Base-by-base conservation (phyloP, 352 stramenopile species). In the Phytophthora ramorum region DNA sequence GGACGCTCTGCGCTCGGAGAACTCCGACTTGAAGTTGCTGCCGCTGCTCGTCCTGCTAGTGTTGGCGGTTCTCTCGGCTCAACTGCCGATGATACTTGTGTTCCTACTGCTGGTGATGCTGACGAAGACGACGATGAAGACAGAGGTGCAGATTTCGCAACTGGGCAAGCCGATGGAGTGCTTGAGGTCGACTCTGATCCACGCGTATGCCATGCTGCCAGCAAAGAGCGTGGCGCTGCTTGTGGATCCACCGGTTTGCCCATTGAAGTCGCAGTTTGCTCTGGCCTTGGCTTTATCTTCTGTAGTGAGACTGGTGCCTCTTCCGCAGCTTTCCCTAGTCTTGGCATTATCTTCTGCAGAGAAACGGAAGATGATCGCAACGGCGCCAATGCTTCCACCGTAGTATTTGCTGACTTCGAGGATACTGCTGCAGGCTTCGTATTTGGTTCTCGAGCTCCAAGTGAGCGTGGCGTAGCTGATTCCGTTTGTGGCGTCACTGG, bases 361-460 rank as follows among this genome's bases (percentile, higher is more conserved):
- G 38, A 13, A 45, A 13, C 17, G 24, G 38, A 13, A 22, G n/a
- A 45, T 5, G 38, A 24, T 16, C 8, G 38, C 38, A 22, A 45
- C 7, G n/a, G 16, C 16, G n/a, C n/a, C 7, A n/a, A 22, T 24
- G 3, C n/a, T 10, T 8, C 38, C 38, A 45, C n/a, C 6, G 5
- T 19, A 45, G 38, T 24, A 22, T 13, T 45, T 45, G 8, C 28
- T 28, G 47, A 30, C 32, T 43, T 26, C n/a, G 47, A 54, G 4
- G 19, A 32, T 59, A n/a, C 30, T 16, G 7, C 26, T 40, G 51
- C 24, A 37, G 35, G 17, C 13, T 58, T 65, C 26, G 35, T 52
- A n/a, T 38, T 44, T 43, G 32, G 22, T 4, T 20, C 40, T 19
- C 22, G 7, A 14, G 16, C 20, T 47, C 16, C 4, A 34, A 22